Evolutionary conservation across 768 basidiomycete species (phyloP).

Genomic region (Leccinum incarnatum): DNA sequence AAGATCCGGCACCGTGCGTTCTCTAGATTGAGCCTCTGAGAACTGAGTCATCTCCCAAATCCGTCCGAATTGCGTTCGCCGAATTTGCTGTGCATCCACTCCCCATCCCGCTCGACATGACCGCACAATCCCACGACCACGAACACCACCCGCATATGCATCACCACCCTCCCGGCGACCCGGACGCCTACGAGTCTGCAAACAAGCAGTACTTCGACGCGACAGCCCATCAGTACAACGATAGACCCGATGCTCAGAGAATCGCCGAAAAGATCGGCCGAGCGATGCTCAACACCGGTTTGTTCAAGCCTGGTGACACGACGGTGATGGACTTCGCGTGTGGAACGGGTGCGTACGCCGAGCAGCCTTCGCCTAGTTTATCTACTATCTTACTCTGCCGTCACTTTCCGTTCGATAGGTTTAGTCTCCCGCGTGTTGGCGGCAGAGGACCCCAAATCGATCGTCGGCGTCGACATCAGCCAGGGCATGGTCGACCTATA

Average conservation of each 20-base stretch:
- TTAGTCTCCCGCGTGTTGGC: constrained; percentile 60
- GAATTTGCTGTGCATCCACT: neutral
- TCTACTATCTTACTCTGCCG: neutral
- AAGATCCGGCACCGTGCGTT: no score
- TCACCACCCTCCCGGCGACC: neutral
- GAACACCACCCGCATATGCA: neutral
- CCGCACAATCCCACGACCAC: neutral
- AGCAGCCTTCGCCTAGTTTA: neutral
- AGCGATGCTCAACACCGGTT: constrained; percentile 35
- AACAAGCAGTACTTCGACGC: constrained; percentile 28
- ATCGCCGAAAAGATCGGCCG: constrained; percentile 22
- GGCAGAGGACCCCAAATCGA: constrained; percentile 53
- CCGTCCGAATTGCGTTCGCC: neutral
- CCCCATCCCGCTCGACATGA: neutral
- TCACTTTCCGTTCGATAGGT: constrained; percentile 40
- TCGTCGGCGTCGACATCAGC: constrained; percentile 77
- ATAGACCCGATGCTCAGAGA: constrained; percentile 17
- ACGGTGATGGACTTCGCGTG: constrained; percentile 73
- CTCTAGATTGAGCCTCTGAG: no score
- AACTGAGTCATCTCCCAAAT: neutral
- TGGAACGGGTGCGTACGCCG: constrained; percentile 51
- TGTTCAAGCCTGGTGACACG: constrained; percentile 55
- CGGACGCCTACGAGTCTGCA: constrained; percentile 19
- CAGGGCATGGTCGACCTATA: constrained; percentile 65
- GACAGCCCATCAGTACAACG: constrained; percentile 25